These are phyloP conservation scores for Fusarium acutatum DNA, from an alignment of 2,329 filamentous ascomycete species.

Conservation along the genomic window DNA sequence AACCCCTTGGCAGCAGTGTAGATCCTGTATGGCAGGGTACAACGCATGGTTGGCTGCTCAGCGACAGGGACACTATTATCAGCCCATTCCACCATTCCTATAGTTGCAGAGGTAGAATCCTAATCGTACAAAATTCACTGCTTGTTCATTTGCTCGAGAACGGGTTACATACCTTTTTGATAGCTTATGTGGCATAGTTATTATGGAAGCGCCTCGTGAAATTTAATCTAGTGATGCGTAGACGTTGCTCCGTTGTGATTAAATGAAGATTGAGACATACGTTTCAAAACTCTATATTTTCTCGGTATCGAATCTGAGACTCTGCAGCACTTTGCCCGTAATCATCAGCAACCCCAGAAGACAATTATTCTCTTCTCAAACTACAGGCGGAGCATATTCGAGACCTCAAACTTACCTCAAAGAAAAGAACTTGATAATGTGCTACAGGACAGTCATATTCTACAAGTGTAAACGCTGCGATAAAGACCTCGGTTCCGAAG, in stretches of 20 bases:
- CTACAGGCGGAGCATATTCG: accelerated
- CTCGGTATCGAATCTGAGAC: neutral
- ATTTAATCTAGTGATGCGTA: neutral
- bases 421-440: neutral
- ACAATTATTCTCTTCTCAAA: neutral
- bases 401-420: accelerated
- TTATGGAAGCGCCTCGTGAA: accelerated
- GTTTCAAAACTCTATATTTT: neutral
- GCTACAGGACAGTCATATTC: neutral
- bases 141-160: no score
- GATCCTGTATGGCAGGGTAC: neutral
- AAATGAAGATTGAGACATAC: no score
- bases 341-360: accelerated
- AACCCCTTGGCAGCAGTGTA: neutral
- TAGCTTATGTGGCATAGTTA: accelerated
- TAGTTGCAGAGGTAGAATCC: neutral
- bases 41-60: neutral
- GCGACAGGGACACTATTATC: neutral
- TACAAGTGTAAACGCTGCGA: neutral
- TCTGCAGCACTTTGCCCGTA: accelerated
- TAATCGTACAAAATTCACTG: neutral
- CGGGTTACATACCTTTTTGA: accelerated
- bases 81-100: neutral
- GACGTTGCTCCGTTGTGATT: neutral
- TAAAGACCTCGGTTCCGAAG: neutral